Conservation (phyloP, 176 grass and related monocot species). For the Triticum aestivum region DNA sequence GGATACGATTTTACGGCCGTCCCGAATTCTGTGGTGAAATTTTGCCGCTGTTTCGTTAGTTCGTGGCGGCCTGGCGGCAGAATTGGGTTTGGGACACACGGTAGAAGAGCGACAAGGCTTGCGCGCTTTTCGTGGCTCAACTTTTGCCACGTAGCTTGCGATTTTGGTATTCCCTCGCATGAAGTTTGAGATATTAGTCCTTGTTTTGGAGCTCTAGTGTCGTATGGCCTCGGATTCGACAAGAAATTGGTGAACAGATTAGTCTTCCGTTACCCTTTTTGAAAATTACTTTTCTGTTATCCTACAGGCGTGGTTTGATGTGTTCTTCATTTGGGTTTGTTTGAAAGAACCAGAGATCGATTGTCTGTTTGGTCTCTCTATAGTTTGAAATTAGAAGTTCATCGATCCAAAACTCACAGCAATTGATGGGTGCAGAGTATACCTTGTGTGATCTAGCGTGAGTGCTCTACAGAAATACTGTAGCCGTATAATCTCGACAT, state of each 20-base stretch:
- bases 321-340: conserved; percentile 17
- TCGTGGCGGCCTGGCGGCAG: background rate
- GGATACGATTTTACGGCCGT: background rate
- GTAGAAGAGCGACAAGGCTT: background rate
- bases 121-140: background rate
- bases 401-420: conserved; percentile 4
- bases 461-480: background rate
- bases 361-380: background rate
- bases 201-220: background rate
- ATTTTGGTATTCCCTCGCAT: background rate
- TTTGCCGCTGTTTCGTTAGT: background rate
- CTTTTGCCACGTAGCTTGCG: background rate
- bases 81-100: background rate
- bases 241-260: background rate
- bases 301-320: conserved; percentile 2
- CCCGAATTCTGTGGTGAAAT: background rate
- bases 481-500: background rate
- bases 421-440: conserved; percentile 18
- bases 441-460: background rate
- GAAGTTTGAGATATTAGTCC: background rate
- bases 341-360: background rate
- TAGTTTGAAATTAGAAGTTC: background rate
- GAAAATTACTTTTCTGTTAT: background rate
- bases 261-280: background rate
- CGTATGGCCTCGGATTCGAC: background rate